These are phyloP conservation scores for Capsicum chinense DNA, from an alignment of 257 asterid genomes.

Conservation along the genomic window DNA sequence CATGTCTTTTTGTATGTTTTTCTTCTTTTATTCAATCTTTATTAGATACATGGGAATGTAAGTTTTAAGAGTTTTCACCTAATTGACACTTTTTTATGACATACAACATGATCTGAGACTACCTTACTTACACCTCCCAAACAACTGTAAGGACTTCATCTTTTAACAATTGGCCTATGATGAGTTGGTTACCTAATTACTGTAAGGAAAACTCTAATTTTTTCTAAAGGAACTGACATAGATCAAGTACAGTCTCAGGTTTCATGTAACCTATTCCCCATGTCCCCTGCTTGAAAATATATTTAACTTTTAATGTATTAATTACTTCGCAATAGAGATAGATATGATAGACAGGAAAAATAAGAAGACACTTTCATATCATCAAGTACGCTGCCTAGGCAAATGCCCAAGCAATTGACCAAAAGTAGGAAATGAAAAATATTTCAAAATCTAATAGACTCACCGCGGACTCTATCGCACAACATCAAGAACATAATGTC, in stretches of 20 bases:
- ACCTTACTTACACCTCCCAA: neutral
- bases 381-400: too few relatives aligned
- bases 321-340: too few relatives aligned
- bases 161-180: neutral
- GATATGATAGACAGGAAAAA: too few relatives aligned
- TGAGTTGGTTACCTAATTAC: neutral
- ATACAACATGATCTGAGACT: neutral
- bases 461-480: too few relatives aligned
- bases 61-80: neutral
- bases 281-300: too few relatives aligned
- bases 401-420: too few relatives aligned
- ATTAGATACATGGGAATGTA: neutral
- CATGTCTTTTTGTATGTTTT: neutral
- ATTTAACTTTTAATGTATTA: too few relatives aligned
- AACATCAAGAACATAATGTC: slow-evolving; percentile 78
- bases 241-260: neutral
- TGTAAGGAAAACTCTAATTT: neutral
- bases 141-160: neutral
- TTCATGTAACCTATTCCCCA: neutral
- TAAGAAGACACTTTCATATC: too few relatives aligned
- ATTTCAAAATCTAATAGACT: too few relatives aligned
- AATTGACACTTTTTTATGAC: neutral
- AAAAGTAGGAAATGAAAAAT: too few relatives aligned
- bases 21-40: neutral
- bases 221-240: neutral